Conservation (phyloP, 805 yeast species). For the Saturnispora kantuleensis region DNA sequence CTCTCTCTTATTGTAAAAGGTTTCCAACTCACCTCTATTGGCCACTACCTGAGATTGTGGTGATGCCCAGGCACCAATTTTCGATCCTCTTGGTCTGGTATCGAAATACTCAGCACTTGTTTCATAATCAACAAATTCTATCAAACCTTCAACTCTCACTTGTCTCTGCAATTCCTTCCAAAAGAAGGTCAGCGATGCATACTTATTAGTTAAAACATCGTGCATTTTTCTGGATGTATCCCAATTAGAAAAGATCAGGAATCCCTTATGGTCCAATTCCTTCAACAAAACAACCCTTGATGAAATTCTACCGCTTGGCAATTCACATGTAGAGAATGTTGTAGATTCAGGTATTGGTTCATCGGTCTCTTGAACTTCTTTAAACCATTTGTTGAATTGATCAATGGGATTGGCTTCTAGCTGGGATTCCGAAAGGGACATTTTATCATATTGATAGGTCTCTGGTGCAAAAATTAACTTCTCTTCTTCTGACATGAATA, state of each 20-base stretch:
- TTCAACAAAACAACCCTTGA: slow-evolving; percentile 79
- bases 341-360: slow-evolving; percentile 72
- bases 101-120: slow-evolving; percentile 69
- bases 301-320: slow-evolving; percentile 87
- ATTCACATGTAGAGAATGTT: slow-evolving; percentile 79
- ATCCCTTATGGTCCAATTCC: slow-evolving; percentile 79
- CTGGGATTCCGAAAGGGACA: slow-evolving; percentile 43
- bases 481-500: slow-evolving; percentile 9
- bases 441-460: slow-evolving; percentile 78
- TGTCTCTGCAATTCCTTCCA: slow-evolving; percentile 91
- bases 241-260: slow-evolving; percentile 89
- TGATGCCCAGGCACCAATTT: slow-evolving; percentile 95
- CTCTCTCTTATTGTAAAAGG: slow-evolving; percentile 35
- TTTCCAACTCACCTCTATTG: slow-evolving; percentile 55
- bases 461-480: slow-evolving; percentile 58
- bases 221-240: slow-evolving; percentile 69
- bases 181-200: slow-evolving; percentile 79
- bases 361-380: slow-evolving; percentile 49
- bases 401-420: slow-evolving; percentile 52
- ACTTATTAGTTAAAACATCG: slow-evolving; percentile 63
- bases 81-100: slow-evolving; percentile 86
- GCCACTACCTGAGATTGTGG: slow-evolving; percentile 65
- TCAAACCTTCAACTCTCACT: slow-evolving; percentile 82
- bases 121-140: slow-evolving; percentile 64
- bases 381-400: slow-evolving; percentile 81